Evolutionary conservation across 805 yeast genomes (phyloP), one percentile per base, ranked within the genome.

Genomic region (Suhomyces vadensis): DNA sequence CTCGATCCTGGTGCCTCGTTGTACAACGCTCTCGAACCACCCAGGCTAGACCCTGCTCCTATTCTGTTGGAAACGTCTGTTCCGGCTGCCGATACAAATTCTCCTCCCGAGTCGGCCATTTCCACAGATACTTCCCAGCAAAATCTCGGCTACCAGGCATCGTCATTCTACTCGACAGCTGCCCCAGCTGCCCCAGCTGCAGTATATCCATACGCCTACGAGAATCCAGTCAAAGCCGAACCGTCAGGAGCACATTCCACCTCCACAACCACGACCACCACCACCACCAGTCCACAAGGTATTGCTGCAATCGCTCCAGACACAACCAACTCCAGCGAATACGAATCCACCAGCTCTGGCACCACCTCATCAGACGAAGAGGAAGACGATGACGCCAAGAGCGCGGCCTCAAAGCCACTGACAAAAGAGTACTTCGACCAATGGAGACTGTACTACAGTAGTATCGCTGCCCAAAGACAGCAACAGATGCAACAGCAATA

Each of bases 371-470:
- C 41, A 7, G 41, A 27, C 5, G 41, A 38, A 14, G 47, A 39
- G 14, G 45, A 39, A 20, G 39, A 40, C 22, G 42, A 37, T 20
- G 35, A 44, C 17, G 49, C 41, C 13, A 41, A 41, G 17, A 37
- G 41, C 17, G 8, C 35, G 5, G 21, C 27, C 10, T 16, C 42
- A 23, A 36, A 33, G 17, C 39, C 49, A 8, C 46, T 37, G 39
- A 35, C 49, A 19, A 46, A 43, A 17, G 56, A 50, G 26, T 63
- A 64, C 44, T 63, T 65, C 41, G 60, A 58, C 27, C 72, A 68
- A 46, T 69, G 73, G 73, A 63, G 60, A 36, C 64, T 60, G 40
- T 69, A 69, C 50, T 69, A 68, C 45, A 60, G 61, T 31, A 45
- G 54, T 2, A 44, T 65, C 39, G 46, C 54, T 24, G 46, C 52